Base-by-base conservation (phyloP, 2,329 filamentous ascomycete genomes). In the Cryphonectria nitschkei region DNA sequence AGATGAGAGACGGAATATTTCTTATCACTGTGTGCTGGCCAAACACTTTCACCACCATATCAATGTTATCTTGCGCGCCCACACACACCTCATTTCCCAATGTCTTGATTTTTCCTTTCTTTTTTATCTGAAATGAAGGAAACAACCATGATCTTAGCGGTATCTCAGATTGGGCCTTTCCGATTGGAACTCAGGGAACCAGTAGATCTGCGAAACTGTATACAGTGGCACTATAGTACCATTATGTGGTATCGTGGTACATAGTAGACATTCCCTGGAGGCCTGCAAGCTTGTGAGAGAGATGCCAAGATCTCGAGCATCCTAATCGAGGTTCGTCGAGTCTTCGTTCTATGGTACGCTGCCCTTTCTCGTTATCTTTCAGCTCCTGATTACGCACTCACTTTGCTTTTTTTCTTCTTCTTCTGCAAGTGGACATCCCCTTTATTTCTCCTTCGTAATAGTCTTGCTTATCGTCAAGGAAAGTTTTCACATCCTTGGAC, bases 31-130 rank as follows among this genome's bases (percentile, higher is more conserved):
- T 29, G 52, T 19, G 54, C 54, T 14, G 16, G 26, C 13, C 26
- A 3, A 34, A 32, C 54, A 29, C 11, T 29, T 32, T 22, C 43
- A 50, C 43, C 26, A 32, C 54, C 29, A 58, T 16, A 22, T 32
- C 54, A 32, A 58, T 26, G 26, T 58, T 32, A 58, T 58, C 54
- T 16, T 32, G 43, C 43, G 43, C 46, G 22, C 22, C 46, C 46
- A 50, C 46, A 50, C 46, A 50, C 46, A 50, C 54, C 54, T 58
- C 54, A 58, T 58, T 58, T 58, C 54, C 54, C 29, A 8, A 8
- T 32, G 54, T 32, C 46, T 50, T 50, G 46, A 34, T 34, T 50
- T n/a, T n/a, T n/a, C 11, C 43, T 9, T 50, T 50, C 6, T 2
- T 50, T 50, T 22, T 46, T 50, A 34, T 19, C 16, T 16, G 5